These are phyloP conservation scores for Paulownia fortunei DNA, from an alignment of 257 asterid species.

Conservation along the genomic window DNA sequence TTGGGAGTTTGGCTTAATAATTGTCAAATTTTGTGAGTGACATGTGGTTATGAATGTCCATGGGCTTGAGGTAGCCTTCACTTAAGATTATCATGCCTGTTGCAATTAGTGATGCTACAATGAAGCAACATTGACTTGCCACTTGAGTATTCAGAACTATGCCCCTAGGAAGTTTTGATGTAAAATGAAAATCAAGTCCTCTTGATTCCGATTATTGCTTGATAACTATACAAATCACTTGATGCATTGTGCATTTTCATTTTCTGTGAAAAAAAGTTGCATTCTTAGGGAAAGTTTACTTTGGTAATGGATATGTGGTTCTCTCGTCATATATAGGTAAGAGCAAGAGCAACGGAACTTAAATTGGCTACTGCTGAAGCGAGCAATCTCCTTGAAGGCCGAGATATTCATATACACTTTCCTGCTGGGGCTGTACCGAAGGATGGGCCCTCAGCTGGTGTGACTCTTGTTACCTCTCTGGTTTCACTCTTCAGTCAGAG, in stretches of 20 bases:
- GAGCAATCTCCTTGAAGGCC: constrained; percentile 83
- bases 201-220: constrained; percentile 18
- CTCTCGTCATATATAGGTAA: constrained; percentile 54
- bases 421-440: constrained; percentile 99
- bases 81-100: constrained; percentile 7
- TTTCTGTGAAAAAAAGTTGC: constrained; percentile 21
- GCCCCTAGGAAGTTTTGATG: background rate
- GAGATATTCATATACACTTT: constrained; percentile 94
- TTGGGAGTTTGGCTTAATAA: constrained; percentile 1
- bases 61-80: constrained; percentile 10
- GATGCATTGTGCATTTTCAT: constrained; percentile 20
- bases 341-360: constrained; percentile 94
- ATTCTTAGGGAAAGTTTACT: background rate
- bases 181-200: constrained; percentile 9
- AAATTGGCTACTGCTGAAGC: constrained; percentile 68
- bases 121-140: background rate
- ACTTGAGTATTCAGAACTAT: background rate
- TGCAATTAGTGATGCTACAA: constrained; percentile 21
- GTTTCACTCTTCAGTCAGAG: constrained; percentile 95
- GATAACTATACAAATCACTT: background rate
- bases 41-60: constrained; percentile 4
- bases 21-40: constrained; percentile 15
- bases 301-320: constrained; percentile 28
- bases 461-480: constrained; percentile 94
- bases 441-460: constrained; percentile 99